These are phyloP conservation scores for Tetrapisispora nanseiensis DNA, from an alignment of 805 yeast genomes.

Conservation along the genomic window DNA sequence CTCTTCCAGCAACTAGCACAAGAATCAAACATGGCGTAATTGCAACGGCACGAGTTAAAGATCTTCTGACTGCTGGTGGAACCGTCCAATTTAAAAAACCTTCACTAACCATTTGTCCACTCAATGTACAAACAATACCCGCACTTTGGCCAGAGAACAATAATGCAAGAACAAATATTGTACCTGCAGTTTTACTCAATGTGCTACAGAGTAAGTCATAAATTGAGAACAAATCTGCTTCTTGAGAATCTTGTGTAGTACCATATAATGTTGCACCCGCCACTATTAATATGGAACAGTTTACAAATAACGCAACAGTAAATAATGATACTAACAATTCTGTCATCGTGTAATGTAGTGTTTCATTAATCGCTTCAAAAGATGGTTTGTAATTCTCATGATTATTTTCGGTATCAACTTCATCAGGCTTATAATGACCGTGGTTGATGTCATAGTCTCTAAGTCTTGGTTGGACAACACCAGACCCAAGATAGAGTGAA, in stretches of 20 bases:
- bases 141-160: slow-evolving; percentile 86
- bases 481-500: slow-evolving; percentile 77
- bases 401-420: slow-evolving; percentile 28
- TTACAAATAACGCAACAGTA: slow-evolving; percentile 85
- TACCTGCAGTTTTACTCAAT: slow-evolving; percentile 70
- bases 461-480: slow-evolving; percentile 77
- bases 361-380: slow-evolving; percentile 67
- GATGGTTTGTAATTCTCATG: slow-evolving; percentile 61
- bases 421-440: slow-evolving; percentile 45
- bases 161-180: slow-evolving; percentile 75
- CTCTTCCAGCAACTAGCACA: slow-evolving; percentile 67
- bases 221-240: slow-evolving; percentile 78
- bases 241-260: slow-evolving; percentile 45
- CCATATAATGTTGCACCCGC: slow-evolving; percentile 79
- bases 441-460: slow-evolving; percentile 64
- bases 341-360: slow-evolving; percentile 71
- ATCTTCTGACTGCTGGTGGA: slow-evolving; percentile 70
- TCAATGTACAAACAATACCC: slow-evolving; percentile 88
- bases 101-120: slow-evolving; percentile 92
- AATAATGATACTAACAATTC: slow-evolving; percentile 76
- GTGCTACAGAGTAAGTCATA: slow-evolving; percentile 52
- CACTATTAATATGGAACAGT: slow-evolving; percentile 79
- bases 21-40: slow-evolving; percentile 77
- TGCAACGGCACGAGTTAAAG: slow-evolving; percentile 75
- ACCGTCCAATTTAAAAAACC: slow-evolving; percentile 78